Evolutionary conservation across 129 eudicot genomes (phyloP), one percentile per base, ranked within the genome.

Genomic region (Flaveria ramosissima): DNA sequence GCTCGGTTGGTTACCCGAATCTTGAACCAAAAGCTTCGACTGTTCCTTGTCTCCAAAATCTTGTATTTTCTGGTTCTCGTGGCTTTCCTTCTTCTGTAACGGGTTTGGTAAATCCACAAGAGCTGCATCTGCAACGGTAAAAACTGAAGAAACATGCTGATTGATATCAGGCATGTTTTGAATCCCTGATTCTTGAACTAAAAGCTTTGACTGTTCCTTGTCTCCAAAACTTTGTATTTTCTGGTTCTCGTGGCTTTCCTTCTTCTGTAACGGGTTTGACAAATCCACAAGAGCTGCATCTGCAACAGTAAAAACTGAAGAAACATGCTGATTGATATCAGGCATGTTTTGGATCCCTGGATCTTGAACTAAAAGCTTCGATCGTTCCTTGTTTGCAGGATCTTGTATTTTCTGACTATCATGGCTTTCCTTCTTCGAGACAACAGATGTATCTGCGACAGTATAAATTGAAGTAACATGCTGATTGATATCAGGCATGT

Each of bases 1-100:
- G 78, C 68, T 83, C 21, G 86, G 88, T 36, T 71, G 71, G 66
- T 71, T 71, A 62, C 87, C 85, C 6, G 83, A 68, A 69, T 86
- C 85, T 70, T 83, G 92, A 65, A 71, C 68, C 36, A 75, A 50
- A 21, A 23, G 11, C 41, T 45, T 23, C 10, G 43, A 72, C 15
- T 73, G 84, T 72, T 77, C 65, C 47, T 32, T 72, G 19, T 53
- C 62, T 19, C 62, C 45, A 39, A 24, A 70, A 45, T 70, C 13
- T 19, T 20, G 62, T 53, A 53, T 6, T n/a, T 53, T 53, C 20
- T 53, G 60, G 20, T 53, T 16, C 17, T 53, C 60, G 17, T n/a
- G 23, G 60, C 23, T 53, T 52, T 53, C 60, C 60, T 53, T 53
- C 17, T 53, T 53, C 60, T 53, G 87, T 19, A 81, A 26, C 43